These are phyloP conservation scores for Grigorovia jiainica DNA, from an alignment of 805 yeast genomes.

Conservation along the genomic window DNA sequence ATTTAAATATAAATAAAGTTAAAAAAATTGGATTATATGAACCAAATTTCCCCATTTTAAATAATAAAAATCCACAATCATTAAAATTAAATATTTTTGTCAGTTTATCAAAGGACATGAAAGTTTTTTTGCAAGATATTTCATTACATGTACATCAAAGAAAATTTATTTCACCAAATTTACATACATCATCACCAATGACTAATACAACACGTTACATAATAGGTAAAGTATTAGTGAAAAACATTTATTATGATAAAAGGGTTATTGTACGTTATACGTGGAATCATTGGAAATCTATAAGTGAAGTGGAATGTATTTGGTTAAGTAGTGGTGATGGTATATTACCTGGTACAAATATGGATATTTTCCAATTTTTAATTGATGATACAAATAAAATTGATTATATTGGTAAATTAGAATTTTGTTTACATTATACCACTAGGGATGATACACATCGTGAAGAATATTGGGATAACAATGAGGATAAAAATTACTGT, in stretches of 20 bases:
- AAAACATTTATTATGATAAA: constrained; percentile 64
- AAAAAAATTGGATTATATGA: constrained; percentile 16
- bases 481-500: constrained; percentile 21
- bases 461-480: constrained; percentile 26
- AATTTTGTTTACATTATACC: constrained; percentile 24
- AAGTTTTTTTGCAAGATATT: constrained; percentile 20
- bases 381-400: constrained; percentile 16
- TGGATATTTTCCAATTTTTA: constrained; percentile 26
- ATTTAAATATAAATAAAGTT: constrained; percentile 7
- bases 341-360: constrained; percentile 22
- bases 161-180: constrained; percentile 1
- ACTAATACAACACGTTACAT: constrained; percentile 26
- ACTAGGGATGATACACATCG: constrained; percentile 16
- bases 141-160: constrained; percentile 11
- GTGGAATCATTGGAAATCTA: constrained; percentile 69
- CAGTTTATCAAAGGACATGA: constrained; percentile 18
- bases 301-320: constrained; percentile 24
- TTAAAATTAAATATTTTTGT: constrained; percentile 23
- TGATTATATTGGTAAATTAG: constrained; percentile 12
- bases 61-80: constrained; percentile 20
- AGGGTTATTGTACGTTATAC: constrained; percentile 65
- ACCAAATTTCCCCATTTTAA: constrained; percentile 22
- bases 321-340: constrained; percentile 25
- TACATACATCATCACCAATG: not conserved
- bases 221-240: constrained; percentile 70